Conservation (phyloP, 768 basidiomycete genomes). For the Cantharellus anzutake region DNA sequence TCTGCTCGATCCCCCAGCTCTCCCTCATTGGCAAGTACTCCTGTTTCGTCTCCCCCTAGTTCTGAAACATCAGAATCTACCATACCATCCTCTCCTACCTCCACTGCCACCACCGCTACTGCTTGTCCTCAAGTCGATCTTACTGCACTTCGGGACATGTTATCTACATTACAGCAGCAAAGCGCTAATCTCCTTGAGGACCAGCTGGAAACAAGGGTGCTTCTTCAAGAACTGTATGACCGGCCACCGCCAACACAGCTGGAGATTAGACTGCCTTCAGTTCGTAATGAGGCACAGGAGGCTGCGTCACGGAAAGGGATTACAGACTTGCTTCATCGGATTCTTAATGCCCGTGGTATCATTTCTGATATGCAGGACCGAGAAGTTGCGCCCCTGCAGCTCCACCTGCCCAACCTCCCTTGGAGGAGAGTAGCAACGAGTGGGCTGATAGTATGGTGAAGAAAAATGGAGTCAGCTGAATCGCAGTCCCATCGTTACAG, state of each 20-base stretch:
- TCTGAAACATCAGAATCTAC: slow-evolving; percentile 14
- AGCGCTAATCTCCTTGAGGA: slow-evolving; percentile 39
- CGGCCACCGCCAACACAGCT: slow-evolving; percentile 19
- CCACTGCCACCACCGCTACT: slow-evolving; percentile 17
- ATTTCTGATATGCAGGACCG: too few relatives aligned
- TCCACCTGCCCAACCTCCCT: background rate
- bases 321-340: background rate
- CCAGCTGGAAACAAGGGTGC: slow-evolving; percentile 38
- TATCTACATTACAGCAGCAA: slow-evolving; percentile 40
- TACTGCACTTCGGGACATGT: slow-evolving; percentile 30
- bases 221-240: slow-evolving; percentile 42
- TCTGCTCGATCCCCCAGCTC: slow-evolving; percentile 15
- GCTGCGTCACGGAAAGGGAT: background rate
- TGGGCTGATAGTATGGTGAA: background rate
- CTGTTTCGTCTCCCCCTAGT: slow-evolving; percentile 15
- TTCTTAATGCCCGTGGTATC: background rate
- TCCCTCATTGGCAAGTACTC: slow-evolving; percentile 15
- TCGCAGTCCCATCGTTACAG: background rate
- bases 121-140: slow-evolving; percentile 5
- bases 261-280: background rate
- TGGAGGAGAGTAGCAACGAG: background rate
- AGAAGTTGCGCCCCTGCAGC: background rate
- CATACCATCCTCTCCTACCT: slow-evolving; percentile 22
- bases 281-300: background rate
- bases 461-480: background rate